Evolutionary conservation across 176 grass and related monocot species (phyloP).

Genomic region (Carex littledalei): DNA sequence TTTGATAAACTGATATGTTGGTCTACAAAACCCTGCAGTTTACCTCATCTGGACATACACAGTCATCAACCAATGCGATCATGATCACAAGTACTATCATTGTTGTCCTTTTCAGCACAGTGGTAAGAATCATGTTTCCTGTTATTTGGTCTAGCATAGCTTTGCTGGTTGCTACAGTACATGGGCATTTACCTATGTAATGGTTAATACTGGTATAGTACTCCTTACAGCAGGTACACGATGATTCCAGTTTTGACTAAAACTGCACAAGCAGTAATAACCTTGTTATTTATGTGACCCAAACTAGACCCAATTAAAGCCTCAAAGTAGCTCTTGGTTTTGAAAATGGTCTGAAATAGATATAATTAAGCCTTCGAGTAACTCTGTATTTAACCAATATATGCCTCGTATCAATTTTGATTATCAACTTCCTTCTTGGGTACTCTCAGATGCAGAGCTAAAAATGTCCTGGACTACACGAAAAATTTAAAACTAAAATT

Average conservation of each 20-base stretch:
- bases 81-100: conserved; percentile 97
- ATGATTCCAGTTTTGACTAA: neutral
- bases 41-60: conserved; percentile 58
- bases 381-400: neutral
- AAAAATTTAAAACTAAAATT: neutral
- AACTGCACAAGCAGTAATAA: neutral
- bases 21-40: conserved; percentile 45
- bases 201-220: conserved; percentile 10
- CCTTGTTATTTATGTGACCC: neutral
- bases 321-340: neutral
- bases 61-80: conserved; percentile 52
- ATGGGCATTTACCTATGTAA: neutral
- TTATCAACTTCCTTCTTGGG: neutral
- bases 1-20: conserved; percentile 3
- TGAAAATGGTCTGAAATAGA: neutral
- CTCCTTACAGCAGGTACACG: neutral
- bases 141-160: conserved; percentile 1
- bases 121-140: conserved; percentile 41
- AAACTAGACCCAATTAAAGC: neutral
- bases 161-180: neutral
- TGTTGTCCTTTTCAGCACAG: conserved; percentile 95
- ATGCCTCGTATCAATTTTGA: neutral
- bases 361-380: neutral
- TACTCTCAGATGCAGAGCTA: neutral
- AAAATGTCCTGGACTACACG: neutral